Evolutionary conservation across 768 basidiomycete genomes (phyloP).

Genomic region (Agrocybe pediades): DNA sequence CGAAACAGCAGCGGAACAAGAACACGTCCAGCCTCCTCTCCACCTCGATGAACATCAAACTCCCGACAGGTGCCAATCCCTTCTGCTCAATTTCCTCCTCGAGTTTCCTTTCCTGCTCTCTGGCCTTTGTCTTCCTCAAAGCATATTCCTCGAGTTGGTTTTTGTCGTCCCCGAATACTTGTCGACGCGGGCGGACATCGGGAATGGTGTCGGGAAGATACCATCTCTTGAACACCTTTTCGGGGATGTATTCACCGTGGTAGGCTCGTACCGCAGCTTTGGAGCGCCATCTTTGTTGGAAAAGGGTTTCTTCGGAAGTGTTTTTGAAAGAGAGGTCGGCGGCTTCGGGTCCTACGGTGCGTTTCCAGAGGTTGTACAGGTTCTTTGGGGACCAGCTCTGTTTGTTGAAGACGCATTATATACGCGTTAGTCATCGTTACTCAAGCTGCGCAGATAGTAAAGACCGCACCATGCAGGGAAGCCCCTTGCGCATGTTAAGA

Average conservation of each 20-base stretch:
- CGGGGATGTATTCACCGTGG: constrained; percentile 93
- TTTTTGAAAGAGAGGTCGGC: constrained; percentile 59
- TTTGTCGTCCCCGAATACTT: constrained; percentile 45
- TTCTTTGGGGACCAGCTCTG: constrained; percentile 91
- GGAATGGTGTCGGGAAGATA: constrained; percentile 88
- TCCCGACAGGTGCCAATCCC: constrained; percentile 86
- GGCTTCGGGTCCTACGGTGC: constrained; percentile 55
- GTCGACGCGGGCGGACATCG: constrained; percentile 72
- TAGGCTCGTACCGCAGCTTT: constrained; percentile 89
- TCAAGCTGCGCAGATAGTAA: not conserved
- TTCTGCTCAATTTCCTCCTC: constrained; percentile 56
- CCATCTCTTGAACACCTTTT: constrained; percentile 93
- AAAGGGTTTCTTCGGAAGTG: constrained; percentile 60
- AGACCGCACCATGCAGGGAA: constrained; percentile 27
- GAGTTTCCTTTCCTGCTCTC: constrained; percentile 38
- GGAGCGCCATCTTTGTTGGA: constrained; percentile 89
- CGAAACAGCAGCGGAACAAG: constrained; percentile 56
- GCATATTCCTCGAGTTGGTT: constrained; percentile 59
- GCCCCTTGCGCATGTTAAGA: constrained; percentile 23
- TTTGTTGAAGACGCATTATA: not conserved
- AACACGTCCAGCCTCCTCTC: constrained; percentile 93
- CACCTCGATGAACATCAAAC: constrained; percentile 94
- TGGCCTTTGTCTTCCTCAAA: constrained; percentile 45
- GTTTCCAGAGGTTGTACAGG: constrained; percentile 86
- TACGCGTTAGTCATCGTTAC: not conserved